A percentile compares a stretch with the other conserved stretches of the same genome.
phyloP scores from a whole-genome alignment of 257 asterid species.

The Coffea canephora region DNA sequence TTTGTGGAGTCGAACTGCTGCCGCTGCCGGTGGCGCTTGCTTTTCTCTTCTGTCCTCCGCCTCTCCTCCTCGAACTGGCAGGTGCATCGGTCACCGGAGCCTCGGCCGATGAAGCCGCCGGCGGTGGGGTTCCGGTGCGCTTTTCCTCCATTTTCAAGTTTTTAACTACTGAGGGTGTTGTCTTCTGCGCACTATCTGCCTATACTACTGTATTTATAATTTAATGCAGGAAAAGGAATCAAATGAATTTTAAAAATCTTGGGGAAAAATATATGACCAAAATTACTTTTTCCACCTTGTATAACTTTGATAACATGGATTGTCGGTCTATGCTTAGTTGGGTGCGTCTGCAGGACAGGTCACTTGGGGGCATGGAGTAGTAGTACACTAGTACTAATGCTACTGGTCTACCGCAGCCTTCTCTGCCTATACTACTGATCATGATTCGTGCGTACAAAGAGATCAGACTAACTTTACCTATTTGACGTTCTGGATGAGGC shows the following conservation, averaged over 20 bases:
- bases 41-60: constrained; percentile 83
- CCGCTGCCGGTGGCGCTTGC: constrained; percentile 55
- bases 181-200: constrained; percentile 6
- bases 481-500: neutral
- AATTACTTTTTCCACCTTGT: neutral
- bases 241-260: neutral
- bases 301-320: neutral
- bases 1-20: constrained; percentile 50
- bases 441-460: too few species aligned
- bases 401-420: too few species aligned
- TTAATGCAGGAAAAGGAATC: neutral
- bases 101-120: constrained; percentile 34
- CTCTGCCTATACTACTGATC: too few species aligned
- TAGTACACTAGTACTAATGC: too few species aligned
- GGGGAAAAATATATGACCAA: neutral
- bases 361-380: neutral
- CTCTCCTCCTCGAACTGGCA: constrained; percentile 70
- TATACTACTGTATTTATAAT: neutral
- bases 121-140: constrained; percentile 58
- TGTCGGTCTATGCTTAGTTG: neutral
- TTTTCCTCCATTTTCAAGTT: constrained; percentile 65
- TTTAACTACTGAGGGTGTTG: constrained; percentile 13
- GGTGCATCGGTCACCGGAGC: constrained; percentile 47
- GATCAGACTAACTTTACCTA: too few species aligned
- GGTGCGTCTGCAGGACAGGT: neutral